Conservation (phyloP, 306 rosid genomes). For the Psophocarpus tetragonolobus region DNA sequence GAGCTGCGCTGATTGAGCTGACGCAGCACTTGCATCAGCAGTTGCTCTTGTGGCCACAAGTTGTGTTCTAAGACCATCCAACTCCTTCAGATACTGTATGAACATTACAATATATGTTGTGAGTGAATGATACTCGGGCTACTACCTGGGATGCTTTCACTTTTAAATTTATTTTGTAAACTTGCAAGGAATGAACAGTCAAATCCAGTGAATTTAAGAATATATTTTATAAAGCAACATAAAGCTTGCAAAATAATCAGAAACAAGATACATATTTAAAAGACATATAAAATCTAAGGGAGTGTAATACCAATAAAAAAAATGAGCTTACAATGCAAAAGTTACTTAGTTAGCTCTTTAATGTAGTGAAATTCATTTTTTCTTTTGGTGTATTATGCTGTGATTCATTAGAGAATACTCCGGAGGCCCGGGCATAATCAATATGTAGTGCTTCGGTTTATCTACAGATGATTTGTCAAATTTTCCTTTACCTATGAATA, state of each 20-base stretch:
- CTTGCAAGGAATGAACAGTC: not conserved
- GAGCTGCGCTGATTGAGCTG: constrained; percentile 76
- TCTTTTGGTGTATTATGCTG: not conserved
- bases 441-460: not conserved
- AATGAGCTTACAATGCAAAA: not conserved
- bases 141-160: not conserved
- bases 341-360: not conserved
- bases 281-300: constrained; percentile 15
- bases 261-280: not conserved
- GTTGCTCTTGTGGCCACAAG: constrained; percentile 71
- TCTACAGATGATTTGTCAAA: not conserved
- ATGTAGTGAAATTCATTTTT: not conserved
- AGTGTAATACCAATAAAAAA: not conserved
- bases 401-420: not conserved
- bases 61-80: constrained; percentile 75
- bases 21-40: constrained; percentile 85
- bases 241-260: not conserved
- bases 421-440: not conserved
- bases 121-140: constrained; percentile 3
- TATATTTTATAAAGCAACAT: not conserved
- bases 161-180: not conserved
- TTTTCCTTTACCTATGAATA: not conserved
- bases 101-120: constrained; percentile 19
- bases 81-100: constrained; percentile 71
- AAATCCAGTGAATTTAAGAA: constrained; percentile 3